Evolutionary conservation across 805 yeast species (phyloP).

Genomic region (Lipomyces japonicus): DNA sequence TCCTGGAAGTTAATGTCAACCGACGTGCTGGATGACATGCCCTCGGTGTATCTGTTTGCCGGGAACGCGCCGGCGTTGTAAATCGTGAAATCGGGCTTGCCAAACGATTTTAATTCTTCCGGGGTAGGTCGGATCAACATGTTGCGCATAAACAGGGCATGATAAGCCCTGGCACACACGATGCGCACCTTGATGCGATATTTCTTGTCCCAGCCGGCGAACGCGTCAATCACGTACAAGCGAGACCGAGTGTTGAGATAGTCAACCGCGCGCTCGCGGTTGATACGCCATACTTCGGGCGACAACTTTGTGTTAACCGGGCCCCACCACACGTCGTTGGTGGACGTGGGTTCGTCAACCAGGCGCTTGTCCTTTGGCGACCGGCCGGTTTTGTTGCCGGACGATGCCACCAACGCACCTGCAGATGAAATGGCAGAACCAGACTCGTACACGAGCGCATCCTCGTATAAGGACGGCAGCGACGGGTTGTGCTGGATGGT

Average conservation of each 20-base stretch:
- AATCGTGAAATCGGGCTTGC: constrained; percentile 96
- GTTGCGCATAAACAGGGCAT: constrained; percentile 95
- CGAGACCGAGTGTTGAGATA: constrained; percentile 93
- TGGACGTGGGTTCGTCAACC: constrained; percentile 87
- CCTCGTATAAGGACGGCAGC: constrained; percentile 89
- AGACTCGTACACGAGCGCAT: constrained; percentile 75
- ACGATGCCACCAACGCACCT: constrained; percentile 93
- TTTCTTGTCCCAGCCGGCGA: constrained; percentile 98
- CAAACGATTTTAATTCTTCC: constrained; percentile 82
- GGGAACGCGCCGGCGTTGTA: constrained; percentile 99
- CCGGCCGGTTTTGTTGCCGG: constrained; percentile 95
- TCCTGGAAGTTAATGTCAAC: constrained; percentile 94
- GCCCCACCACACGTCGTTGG: constrained; percentile 95
- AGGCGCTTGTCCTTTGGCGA: constrained; percentile 98
- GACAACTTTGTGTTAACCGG: constrained; percentile 95
- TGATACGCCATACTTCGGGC: constrained; percentile 90
- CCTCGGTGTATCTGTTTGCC: constrained; percentile 91
- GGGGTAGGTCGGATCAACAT: constrained; percentile 93
- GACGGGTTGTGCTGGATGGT: constrained; percentile 75
- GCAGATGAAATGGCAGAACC: constrained; percentile 88
- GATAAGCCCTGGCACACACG: constrained; percentile 97
- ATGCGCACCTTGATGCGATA: constrained; percentile 94
- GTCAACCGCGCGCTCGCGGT: constrained; percentile 94
- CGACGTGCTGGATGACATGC: constrained; percentile 94
- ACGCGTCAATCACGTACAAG: constrained; percentile 92